Evolutionary conservation across 805 yeast genomes (phyloP).

Genomic region (Ogataea methanolica): DNA sequence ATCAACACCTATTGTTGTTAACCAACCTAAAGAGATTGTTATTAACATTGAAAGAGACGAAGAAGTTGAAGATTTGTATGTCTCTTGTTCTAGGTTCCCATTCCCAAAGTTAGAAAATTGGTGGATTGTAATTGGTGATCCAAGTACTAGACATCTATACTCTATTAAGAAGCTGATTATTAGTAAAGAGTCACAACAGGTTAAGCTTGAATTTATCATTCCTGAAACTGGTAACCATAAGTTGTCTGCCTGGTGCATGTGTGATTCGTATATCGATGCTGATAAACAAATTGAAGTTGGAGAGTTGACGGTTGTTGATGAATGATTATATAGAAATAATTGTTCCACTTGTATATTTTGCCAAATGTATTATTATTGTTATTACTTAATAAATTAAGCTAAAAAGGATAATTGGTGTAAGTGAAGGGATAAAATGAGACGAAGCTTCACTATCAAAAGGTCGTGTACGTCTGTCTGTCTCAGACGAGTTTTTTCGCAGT

Average conservation of each 20-base stretch:
- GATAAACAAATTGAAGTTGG: constrained; percentile 72
- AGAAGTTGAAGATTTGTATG: constrained; percentile 60
- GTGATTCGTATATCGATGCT: constrained; percentile 90
- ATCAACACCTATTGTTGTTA: constrained; percentile 36
- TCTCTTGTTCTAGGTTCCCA: constrained; percentile 58
- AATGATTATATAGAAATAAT: constrained; percentile 8
- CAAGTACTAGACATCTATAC: constrained; percentile 52
- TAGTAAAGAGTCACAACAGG: constrained; percentile 45
- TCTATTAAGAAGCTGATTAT: constrained; percentile 67
- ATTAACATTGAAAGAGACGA: constrained; percentile 67
- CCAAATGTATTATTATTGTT: too few species aligned
- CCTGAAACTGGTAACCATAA: constrained; percentile 58
- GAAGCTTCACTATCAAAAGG: too few species aligned
- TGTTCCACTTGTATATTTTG: too few species aligned
- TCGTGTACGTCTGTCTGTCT: too few species aligned
- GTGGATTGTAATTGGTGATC: constrained; percentile 88
- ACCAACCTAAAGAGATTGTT: constrained; percentile 41
- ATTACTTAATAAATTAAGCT: too few species aligned
- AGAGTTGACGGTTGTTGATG: constrained; percentile 29
- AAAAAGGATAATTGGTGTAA: too few species aligned
- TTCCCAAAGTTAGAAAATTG: constrained; percentile 59
- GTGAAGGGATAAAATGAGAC: too few species aligned
- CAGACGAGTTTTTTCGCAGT: too few species aligned
- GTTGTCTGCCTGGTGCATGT: constrained; percentile 76
- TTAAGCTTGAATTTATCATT: constrained; percentile 51